Evolutionary conservation across 2,329 filamentous ascomycete genomes (phyloP).

Genomic region (Aspergillus sp.): DNA sequence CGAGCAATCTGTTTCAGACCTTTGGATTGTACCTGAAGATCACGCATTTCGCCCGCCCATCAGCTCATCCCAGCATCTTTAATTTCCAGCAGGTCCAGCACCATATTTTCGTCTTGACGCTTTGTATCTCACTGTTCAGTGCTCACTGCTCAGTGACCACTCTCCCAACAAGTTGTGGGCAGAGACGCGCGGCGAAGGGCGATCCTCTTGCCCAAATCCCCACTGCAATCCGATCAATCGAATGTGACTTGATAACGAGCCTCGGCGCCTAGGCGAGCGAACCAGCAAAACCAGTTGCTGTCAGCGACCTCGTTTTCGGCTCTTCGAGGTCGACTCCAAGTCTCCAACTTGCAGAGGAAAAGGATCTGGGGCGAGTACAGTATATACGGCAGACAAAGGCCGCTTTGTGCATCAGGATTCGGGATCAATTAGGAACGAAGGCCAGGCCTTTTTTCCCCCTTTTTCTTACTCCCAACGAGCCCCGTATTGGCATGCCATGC

Average conservation of each 20-base stretch:
- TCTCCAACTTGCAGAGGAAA: background rate
- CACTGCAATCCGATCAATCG: conserved; percentile 7
- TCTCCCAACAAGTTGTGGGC: background rate
- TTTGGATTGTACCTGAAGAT: background rate
- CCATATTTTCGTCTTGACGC: background rate
- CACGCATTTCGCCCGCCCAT: background rate
- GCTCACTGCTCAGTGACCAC: background rate
- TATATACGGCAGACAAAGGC: background rate
- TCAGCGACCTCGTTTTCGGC: background rate
- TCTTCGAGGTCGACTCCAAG: background rate
- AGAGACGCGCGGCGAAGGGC: conserved; percentile 19
- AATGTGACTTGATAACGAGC: background rate
- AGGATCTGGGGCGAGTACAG: background rate
- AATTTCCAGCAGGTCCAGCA: background rate
- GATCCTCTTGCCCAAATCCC: conserved; percentile 16
- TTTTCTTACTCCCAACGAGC: background rate
- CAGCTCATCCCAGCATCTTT: background rate
- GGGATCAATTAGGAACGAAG: background rate
- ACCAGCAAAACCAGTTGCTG: background rate
- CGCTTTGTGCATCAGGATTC: background rate
- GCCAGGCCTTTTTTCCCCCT: background rate
- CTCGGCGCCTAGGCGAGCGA: background rate
- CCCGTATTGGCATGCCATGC: background rate
- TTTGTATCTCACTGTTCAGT: background rate
- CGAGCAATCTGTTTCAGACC: background rate